Evolutionary conservation across 1,284 basidiomycete species (phyloP), one percentile per base, ranked within the genome.

Genomic region (Megacollybia platyphylla): DNA sequence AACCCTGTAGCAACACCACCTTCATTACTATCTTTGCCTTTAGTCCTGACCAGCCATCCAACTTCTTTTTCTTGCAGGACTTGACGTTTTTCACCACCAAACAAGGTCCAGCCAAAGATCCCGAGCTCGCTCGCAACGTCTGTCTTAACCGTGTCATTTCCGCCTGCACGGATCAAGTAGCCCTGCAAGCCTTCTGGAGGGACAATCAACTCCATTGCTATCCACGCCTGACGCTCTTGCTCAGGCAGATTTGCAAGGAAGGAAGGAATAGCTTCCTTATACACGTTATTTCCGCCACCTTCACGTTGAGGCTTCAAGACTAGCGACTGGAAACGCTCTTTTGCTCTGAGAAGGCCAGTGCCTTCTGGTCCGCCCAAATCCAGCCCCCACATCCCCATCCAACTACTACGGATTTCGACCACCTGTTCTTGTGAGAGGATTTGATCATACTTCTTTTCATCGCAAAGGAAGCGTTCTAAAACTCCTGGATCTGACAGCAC

Each of bases 231-330:
- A 6, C 77, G 68, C 54, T 84, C 77, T 36, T 65, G 61, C 0
- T 48, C 52, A 0, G 70, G 64, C 2, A 96, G 67, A 1, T 57
- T 54, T 5, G 79, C 72, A 2, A 97, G 67, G 59, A 91, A 91
- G 0, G 66, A 51, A 0, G 86, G 87, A 43, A 97, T 97, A 40
- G 85, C 78, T 3, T 64, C 61, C 42, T 87, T 83, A 64, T 97
- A 98, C 18, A 97, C 76, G 55, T 98, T 98, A 59, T 98, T 96
- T 2, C 94, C 94, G 0, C 96, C 94, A 4, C 96, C 94, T 65
- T 98, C 90, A 13, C 93, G 75, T 60, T 97, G 93, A 0, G 94
- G 94, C 59, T 98, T 97, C 40, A 97, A 71, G 2, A 97, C 96
- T 37, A 88, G 80, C 9, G 70, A 62, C 4, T 65, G 54, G 0